Evolutionary conservation across 164 flowering plant species (phyloP), one percentile per base, ranked within the genome.

Genomic region (Malania oleifera): DNA sequence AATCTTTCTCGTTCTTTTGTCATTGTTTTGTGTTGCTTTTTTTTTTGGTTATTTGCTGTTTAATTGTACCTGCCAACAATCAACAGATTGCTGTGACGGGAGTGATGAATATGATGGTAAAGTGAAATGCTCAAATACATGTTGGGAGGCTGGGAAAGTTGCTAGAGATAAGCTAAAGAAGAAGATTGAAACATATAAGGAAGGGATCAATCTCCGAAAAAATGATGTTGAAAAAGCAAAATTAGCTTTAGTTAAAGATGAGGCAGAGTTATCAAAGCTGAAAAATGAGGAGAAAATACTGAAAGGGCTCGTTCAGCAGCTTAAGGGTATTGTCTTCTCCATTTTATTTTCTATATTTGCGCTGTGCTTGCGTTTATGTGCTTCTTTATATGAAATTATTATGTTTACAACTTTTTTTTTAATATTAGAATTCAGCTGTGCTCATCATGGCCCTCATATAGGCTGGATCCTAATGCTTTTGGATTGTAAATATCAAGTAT

Each of bases 61-160:
- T 29, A 7, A 56, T 17, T 60, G 60, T 35, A 34, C 28, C 12
- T 67, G 31, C 52, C n/a, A 11, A 31, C 15, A 24, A 57, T 66
- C 53, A 48, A 61, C 73, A 93, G 99, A 95, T 70, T 95, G 99
- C 63, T 95, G 99, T 73, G 99, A 95, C 75, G 99, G 99, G 55
- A 88, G 96, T 77, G 99, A 95, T 69, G 99, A 95, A 74, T 83
- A 90, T 74, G 82, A 82, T 68, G 88, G 95, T 52, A 77, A 68
- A 60, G 75, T 79, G 37, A 81, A 70, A 59, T 95, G 99, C 70
- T 66, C 71, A 52, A 91, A 91, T 66, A 86, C 96, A 26, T 95
- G 99, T 60, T 93, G 99, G 99, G 99, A 90, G 70, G 91, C 92
- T 76, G 96, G 97, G 27, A 85, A 88, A 75, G 88, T 75, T 26